Evolutionary conservation across 2,329 filamentous ascomycete genomes (phyloP), one percentile per base, ranked within the genome.

Genomic region (Cryphonectria parasitica): DNA sequence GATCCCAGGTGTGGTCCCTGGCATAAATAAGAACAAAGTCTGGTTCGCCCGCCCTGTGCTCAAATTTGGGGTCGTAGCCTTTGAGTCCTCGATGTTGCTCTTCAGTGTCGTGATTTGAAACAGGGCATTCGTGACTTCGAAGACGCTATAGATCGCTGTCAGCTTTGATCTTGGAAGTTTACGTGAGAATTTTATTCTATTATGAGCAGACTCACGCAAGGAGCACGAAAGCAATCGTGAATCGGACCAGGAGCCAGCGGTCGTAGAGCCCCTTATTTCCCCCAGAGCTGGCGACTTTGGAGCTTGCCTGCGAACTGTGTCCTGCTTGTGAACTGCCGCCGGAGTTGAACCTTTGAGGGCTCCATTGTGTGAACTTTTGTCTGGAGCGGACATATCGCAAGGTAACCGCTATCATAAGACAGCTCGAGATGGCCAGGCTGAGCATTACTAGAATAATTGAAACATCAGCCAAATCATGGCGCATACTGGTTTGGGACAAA

Each of bases 241-340:
- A 77, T 25, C 76, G 75, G 15, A 77, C 74, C 72, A 77, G 74
- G 8, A 77, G 73, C 76, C 76, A 77, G 28, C 76, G 72, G 43
- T 77, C 76, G 39, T 76, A 77, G 2, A 77, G 70, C 1, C 76
- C 75, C 25, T 52, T 45, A 7, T 45, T 68, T 10, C 68, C 64
- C 1, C 56, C 43, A 1, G 31, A 5, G 10, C 49, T 66, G 34
- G 45, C 52, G 6, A 45, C 41, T 15, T 67, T 68, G 7, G 69
- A 68, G 49, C 66, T 66, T 22, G 39, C 62, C 28, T 66, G 65
- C 6, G 68, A 64, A 17, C 25, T 67, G 34, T 54, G 56, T 36
- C 69, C 71, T 28, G 45, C 62, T 31, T 72, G 61, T 22, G 71
- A 72, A 4, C 64, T 65, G 25, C 28, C 69, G 52, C 28, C 71